Evolutionary conservation across 257 asterid genomes (phyloP).

Genomic region (Ligustrum vulgare): DNA sequence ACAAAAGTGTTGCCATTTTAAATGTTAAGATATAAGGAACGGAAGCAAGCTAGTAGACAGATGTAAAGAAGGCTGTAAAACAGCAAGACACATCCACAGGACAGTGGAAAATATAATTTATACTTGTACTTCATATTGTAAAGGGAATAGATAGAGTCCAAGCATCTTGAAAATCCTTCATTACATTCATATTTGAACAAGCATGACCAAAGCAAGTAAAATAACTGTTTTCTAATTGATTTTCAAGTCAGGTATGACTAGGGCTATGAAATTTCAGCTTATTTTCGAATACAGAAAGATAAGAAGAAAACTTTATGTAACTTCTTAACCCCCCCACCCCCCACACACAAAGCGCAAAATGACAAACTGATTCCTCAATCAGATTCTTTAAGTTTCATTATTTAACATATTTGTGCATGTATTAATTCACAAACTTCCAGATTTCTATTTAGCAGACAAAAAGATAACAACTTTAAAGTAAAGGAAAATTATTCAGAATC

Average conservation of each 20-base stretch:
- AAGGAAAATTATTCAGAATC: neutral
- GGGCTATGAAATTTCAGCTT: neutral
- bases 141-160: neutral
- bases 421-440: neutral
- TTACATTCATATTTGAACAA: neutral
- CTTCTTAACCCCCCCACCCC: too few relatives aligned
- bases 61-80: neutral
- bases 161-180: neutral
- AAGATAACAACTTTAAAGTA: neutral
- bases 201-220: neutral
- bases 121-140: neutral
- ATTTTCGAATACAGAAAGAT: neutral
- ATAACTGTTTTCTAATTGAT: neutral
- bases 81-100: neutral
- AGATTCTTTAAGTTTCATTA: neutral
- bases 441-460: neutral
- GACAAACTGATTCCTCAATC: neutral
- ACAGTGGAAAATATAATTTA: neutral
- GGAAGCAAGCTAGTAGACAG: neutral
- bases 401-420: neutral
- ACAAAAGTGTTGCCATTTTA: conserved; percentile 8
- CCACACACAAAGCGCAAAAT: too few relatives aligned
- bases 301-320: neutral
- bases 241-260: neutral
- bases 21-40: conserved; percentile 5